Percentiles rank a stretch among this genome's conserved stretches.
Evolutionary conservation across 2,329 filamentous ascomycete species (phyloP).

Genomic region (Fusarium aywerte): DNA sequence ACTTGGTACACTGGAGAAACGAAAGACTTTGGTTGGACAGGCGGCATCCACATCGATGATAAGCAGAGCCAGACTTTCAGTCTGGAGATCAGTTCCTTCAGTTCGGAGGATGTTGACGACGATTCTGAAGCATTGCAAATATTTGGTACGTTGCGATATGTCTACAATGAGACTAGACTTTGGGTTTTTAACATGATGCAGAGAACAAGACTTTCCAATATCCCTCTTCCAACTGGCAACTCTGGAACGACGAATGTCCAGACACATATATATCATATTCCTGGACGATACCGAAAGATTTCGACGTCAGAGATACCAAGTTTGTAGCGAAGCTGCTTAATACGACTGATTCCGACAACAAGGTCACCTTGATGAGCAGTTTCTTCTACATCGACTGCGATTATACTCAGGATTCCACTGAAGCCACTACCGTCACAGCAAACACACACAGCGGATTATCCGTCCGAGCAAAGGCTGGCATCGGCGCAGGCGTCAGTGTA

Average conservation of each 20-base stretch:
- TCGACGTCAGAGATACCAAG: neutral
- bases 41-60: neutral
- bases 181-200: neutral
- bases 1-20: constrained; percentile 6
- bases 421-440: neutral
- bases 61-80: neutral
- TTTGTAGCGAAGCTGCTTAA: neutral
- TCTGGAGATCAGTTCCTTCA: neutral
- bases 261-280: constrained; percentile 1
- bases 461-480: neutral
- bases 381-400: constrained; percentile 11
- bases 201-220: constrained; percentile 5
- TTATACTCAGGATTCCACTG: neutral
- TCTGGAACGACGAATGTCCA: neutral
- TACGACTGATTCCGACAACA: neutral
- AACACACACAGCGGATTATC: neutral
- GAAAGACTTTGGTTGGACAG: neutral
- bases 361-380: neutral
- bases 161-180: too few species aligned
- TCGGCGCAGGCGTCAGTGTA: neutral
- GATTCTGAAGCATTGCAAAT: neutral
- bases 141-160: neutral
- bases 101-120: neutral
- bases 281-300: neutral
- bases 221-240: neutral